Percentiles rank a stretch among this genome's conserved stretches.
Evolutionary conservation across 805 yeast species (phyloP).

Genomic region (Yarrowia yakushimensis): DNA sequence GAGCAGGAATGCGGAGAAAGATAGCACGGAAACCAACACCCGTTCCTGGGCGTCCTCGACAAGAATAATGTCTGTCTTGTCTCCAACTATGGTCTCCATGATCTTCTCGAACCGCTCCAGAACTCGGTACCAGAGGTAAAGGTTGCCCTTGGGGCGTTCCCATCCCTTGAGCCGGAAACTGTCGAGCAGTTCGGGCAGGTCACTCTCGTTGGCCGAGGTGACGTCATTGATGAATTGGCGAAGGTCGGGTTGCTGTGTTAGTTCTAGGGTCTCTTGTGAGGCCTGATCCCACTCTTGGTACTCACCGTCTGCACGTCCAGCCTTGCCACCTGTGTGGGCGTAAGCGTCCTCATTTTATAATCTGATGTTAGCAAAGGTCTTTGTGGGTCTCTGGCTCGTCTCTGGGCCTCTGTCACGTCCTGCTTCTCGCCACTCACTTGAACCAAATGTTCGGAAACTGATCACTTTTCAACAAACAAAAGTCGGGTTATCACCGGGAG

Average conservation of each 20-base stretch:
- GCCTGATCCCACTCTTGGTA: background rate
- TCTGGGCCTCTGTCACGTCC: background rate
- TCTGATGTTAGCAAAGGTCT: background rate
- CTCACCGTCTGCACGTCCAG: slow-evolving; percentile 14
- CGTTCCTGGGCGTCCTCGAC: slow-evolving; percentile 48
- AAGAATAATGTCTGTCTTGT: slow-evolving; percentile 33
- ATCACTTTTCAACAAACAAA: background rate
- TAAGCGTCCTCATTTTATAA: slow-evolving; percentile 18
- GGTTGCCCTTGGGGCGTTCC: slow-evolving; percentile 64
- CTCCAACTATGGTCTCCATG: slow-evolving; percentile 50
- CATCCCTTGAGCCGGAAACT: slow-evolving; percentile 43
- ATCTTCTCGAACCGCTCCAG: slow-evolving; percentile 72
- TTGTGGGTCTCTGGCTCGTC: background rate
- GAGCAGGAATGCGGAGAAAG: slow-evolving; percentile 59
- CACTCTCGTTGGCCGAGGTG: slow-evolving; percentile 37
- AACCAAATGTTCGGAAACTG: background rate
- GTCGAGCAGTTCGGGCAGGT: slow-evolving; percentile 43
- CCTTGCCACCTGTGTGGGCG: slow-evolving; percentile 22
- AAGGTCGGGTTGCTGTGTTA: slow-evolving; percentile 28
- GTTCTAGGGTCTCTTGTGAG: background rate
- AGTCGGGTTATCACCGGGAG: slow-evolving; percentile 9
- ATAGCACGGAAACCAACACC: slow-evolving; percentile 50
- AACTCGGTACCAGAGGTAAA: slow-evolving; percentile 72
- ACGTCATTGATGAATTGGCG: slow-evolving; percentile 28
- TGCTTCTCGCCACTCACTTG: slow-evolving; percentile 4